phyloP scores from a whole-genome alignment of 2,329 filamentous ascomycete genomes.

The Dactylellina parvicollis region DNA sequence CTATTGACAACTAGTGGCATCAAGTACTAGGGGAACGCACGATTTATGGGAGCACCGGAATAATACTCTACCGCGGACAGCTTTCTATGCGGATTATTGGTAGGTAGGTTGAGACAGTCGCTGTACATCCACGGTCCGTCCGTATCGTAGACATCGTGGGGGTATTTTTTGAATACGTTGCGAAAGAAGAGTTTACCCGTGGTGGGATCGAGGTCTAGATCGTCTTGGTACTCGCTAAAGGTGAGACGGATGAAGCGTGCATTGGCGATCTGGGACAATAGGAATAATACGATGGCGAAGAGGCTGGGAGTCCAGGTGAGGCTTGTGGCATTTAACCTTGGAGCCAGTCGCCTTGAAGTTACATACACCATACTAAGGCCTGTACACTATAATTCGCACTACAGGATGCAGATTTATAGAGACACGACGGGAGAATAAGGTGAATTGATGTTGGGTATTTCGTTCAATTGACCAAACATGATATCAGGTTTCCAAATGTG shows the following conservation, averaged over 20 bases:
- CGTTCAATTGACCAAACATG: too few species aligned
- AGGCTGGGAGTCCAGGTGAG: not conserved
- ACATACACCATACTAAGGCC: too few species aligned
- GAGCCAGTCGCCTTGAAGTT: too few species aligned
- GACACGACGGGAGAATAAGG: too few species aligned
- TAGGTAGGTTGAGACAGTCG: conserved; percentile 12
- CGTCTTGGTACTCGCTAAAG: not conserved
- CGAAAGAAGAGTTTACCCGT: not conserved
- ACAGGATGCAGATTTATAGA: too few species aligned
- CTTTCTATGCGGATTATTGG: not conserved
- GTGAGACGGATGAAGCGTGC: not conserved
- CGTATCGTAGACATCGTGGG: conserved; percentile 1
- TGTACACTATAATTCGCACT: too few species aligned
- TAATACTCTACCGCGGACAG: conserved; percentile 2
- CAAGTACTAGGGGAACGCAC: not conserved
- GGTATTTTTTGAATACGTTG: not conserved
- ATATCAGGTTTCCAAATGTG: not conserved
- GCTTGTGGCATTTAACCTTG: too few species aligned
- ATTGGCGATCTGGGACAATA: not conserved
- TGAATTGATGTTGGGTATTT: too few species aligned
- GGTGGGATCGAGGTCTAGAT: not conserved
- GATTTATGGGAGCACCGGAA: conserved; percentile 11
- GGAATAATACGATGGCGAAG: not conserved
- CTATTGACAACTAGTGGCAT: not conserved
- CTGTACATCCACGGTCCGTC: conserved; percentile 8